These are phyloP conservation scores for Pleurotus ostreatus DNA, from an alignment of 768 basidiomycete species.

Conservation along the genomic window DNA sequence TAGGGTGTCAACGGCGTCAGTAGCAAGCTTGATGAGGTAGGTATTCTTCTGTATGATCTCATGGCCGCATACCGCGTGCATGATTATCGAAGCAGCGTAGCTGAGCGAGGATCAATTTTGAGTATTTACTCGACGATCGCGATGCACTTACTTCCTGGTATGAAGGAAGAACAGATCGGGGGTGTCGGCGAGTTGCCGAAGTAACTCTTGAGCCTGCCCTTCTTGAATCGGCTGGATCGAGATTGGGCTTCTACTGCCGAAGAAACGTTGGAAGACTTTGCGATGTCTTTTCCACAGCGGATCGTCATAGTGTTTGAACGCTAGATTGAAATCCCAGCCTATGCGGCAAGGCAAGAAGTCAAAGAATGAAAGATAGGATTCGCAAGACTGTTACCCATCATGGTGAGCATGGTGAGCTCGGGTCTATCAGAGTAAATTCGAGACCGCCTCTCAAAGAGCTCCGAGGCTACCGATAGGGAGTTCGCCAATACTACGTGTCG, in stretches of 20 bases:
- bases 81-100: conserved; percentile 8
- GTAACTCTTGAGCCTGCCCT: neutral
- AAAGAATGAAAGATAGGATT: neutral
- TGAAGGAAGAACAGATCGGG: conserved; percentile 1
- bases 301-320: conserved; percentile 3
- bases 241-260: neutral
- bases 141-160: conserved; percentile 3
- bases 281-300: conserved; percentile 3
- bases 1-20: conserved; percentile 1
- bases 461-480: conserved; percentile 24
- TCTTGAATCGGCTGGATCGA: neutral
- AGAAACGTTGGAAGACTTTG: conserved; percentile 1
- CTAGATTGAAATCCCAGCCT: conserved; percentile 2
- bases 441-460: conserved; percentile 34
- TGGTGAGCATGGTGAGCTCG: conserved; percentile 1
- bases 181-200: neutral
- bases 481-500: conserved; percentile 32
- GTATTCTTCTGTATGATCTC: conserved; percentile 1
- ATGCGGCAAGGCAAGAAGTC: neutral
- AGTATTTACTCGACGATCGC: no score
- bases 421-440: conserved; percentile 29
- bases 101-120: neutral
- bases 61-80: neutral
- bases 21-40: conserved; percentile 2
- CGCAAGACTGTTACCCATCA: neutral